Base-by-base conservation (phyloP, 352 stramenopile species). In the Pythium aquatile region DNA sequence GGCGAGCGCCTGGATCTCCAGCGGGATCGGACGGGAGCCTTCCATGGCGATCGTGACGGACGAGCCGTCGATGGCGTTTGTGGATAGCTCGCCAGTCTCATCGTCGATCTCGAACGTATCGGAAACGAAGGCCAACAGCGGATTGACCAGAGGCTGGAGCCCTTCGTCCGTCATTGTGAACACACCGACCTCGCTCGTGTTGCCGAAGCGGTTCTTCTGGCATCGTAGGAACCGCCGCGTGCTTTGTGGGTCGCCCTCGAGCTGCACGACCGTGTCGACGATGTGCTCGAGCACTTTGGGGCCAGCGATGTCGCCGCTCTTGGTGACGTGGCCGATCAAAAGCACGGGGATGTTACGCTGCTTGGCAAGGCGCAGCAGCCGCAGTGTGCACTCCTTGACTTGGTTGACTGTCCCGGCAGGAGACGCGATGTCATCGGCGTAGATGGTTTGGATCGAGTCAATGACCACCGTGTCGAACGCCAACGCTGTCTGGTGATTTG, bases 401-500 rank as follows among this genome's bases (percentile, higher is more conserved):
- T 99, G 95, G 51, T 85, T 97, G 20, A 98, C 92, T 0, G 81
- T 95, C 7, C 86, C 86, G 7, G 95, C 85, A 17, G 87, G 72
- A 13, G 81, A 91, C 2, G 78, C 69, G 24, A 94, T 89, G 20
- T 97, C 85, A 44, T 91, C 79, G 39, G 87, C 97, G 55, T 93
- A 92, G 53, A 99, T 90, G 2, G 97, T 99, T 81, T 99, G 97
- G 69, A 99, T 99, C 11, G 91, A 98, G 66, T 99, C 97, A 42
- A 99, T 82, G 28, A 99, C 87, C 8, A 99, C 72, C 17, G 79
- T 84, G 2, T 73, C 77, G 64, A 93, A 94, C 17, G 60, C 35
- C 28, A 33, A 24, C 10, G 17, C 28, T 16, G 20, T 53, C 20
- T 26, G 58, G 57, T 58, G 32, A 20, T 42, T 13, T 16, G 40